Percentiles rank a stretch among this genome's conserved stretches.
phyloP scores from a whole-genome alignment of 805 yeast species.

The Starmera amethionina region DNA sequence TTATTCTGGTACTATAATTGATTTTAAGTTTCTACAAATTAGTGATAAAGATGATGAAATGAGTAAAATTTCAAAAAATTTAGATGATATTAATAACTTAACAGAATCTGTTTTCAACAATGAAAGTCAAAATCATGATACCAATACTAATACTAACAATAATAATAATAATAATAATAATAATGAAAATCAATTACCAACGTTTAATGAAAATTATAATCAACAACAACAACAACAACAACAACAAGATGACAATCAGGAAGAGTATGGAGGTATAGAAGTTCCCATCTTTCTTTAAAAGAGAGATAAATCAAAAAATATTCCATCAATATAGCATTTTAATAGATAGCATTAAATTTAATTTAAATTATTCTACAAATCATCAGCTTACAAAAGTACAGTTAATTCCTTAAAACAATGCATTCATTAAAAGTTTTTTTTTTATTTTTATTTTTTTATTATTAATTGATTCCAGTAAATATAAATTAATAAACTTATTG shows the following conservation, averaged over 20 bases:
- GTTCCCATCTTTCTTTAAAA: constrained; percentile 15
- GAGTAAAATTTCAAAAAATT: neutral
- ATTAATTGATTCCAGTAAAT: neutral
- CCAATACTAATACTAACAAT: neutral
- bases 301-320: neutral
- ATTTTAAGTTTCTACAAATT: constrained; percentile 25
- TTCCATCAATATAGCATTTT: neutral
- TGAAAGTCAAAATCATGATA: neutral
- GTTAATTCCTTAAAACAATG: neutral
- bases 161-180: neutral
- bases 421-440: neutral
- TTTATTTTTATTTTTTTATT: neutral
- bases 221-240: constrained; percentile 1
- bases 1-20: constrained; percentile 32
- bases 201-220: too few species aligned
- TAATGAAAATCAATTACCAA: too few species aligned
- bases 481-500: constrained; percentile 39
- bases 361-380: constrained; percentile 26
- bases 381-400: neutral
- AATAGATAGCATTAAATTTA: constrained; percentile 8
- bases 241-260: constrained; percentile 8
- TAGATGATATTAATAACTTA: neutral
- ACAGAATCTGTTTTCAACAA: too few species aligned
- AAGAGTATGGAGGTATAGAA: constrained; percentile 10
- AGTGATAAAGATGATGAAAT: constrained; percentile 12